These are phyloP conservation scores for Oryza meyeriana DNA, from an alignment of 176 grass and related monocot species.

Conservation along the genomic window DNA sequence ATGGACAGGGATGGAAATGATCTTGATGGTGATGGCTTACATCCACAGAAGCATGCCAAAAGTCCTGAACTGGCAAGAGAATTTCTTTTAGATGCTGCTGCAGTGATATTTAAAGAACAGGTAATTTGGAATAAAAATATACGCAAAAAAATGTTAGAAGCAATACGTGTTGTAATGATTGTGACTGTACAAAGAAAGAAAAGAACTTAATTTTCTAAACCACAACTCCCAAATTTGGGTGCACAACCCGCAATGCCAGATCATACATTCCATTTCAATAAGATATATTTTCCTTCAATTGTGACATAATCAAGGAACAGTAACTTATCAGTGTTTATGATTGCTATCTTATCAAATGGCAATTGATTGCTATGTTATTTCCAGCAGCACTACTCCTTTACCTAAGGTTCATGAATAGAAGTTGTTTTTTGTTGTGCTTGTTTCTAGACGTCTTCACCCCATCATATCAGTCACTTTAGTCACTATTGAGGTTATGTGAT, in stretches of 20 bases:
- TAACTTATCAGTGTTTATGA: not conserved
- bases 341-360: constrained; percentile 5
- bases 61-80: constrained; percentile 96
- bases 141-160: not conserved
- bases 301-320: not conserved
- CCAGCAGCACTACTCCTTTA: not conserved
- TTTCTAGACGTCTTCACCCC: not conserved
- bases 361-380: not conserved
- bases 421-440: not conserved
- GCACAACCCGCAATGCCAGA: not conserved
- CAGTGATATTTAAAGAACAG: constrained; percentile 98
- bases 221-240: constrained; percentile 9
- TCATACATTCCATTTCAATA: constrained; percentile 32
- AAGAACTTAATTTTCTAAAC: not conserved
- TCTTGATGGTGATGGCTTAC: constrained; percentile 63
- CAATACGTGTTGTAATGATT: constrained; percentile 21
- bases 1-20: constrained; percentile 94
- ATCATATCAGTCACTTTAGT: not conserved
- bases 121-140: constrained; percentile 34
- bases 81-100: constrained; percentile 94
- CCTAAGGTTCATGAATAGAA: not conserved
- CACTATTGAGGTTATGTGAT: not conserved
- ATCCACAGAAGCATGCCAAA: constrained; percentile 92
- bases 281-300: constrained; percentile 26
- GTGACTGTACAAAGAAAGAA: not conserved